These are phyloP conservation scores for Fusarium guadeloupense DNA, from an alignment of 2,329 filamentous ascomycete species.

Conservation along the genomic window DNA sequence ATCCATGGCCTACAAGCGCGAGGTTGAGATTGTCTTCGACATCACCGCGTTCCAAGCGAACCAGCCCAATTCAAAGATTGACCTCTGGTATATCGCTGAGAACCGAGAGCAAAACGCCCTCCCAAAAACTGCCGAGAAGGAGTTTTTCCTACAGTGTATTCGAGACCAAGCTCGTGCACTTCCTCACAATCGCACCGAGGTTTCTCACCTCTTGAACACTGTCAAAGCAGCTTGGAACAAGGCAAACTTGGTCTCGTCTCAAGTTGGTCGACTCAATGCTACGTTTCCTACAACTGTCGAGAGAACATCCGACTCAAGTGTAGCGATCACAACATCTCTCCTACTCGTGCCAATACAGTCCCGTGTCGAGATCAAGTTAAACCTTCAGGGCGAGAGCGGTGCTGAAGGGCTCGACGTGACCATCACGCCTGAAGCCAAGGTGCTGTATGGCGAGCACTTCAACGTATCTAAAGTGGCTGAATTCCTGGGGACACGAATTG, in stretches of 20 bases:
- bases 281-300: slow-evolving; percentile 71
- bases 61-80: slow-evolving; percentile 65
- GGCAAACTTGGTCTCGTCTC: slow-evolving; percentile 66
- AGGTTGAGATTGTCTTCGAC: slow-evolving; percentile 79
- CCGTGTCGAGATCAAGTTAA: slow-evolving; percentile 71
- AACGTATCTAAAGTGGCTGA: slow-evolving; percentile 79
- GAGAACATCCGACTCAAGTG: slow-evolving; percentile 71
- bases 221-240: slow-evolving; percentile 74
- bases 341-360: slow-evolving; percentile 72
- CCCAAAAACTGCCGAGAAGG: slow-evolving; percentile 70
- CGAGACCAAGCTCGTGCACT: slow-evolving; percentile 72
- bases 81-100: slow-evolving; percentile 75
- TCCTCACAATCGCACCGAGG: slow-evolving; percentile 64
- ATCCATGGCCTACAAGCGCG: slow-evolving; percentile 77
- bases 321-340: slow-evolving; percentile 69
- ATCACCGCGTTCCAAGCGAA: slow-evolving; percentile 65
- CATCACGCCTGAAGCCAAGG: slow-evolving; percentile 64
- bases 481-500: slow-evolving; percentile 68
- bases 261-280: slow-evolving; percentile 69
- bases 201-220: slow-evolving; percentile 65
- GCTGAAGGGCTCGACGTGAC: slow-evolving; percentile 63
- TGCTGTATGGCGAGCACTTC: slow-evolving; percentile 82
- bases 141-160: slow-evolving; percentile 79
- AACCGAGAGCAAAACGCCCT: slow-evolving; percentile 61
- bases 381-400: slow-evolving; percentile 58